Conservation (phyloP, 2,329 filamentous ascomycete genomes). For the Gremmenia infestans region DNA sequence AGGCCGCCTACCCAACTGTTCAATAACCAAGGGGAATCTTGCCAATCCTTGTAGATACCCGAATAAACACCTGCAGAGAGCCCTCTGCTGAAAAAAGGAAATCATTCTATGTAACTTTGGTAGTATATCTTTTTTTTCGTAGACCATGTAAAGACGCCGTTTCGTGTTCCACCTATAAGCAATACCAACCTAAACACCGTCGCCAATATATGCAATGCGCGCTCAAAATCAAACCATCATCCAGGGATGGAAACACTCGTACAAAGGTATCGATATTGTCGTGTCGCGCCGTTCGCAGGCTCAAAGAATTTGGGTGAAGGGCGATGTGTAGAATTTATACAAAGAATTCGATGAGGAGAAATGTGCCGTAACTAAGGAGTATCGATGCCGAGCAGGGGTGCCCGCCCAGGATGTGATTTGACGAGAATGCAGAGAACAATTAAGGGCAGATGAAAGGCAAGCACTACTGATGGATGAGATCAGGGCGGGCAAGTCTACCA, state of each 20-base stretch:
- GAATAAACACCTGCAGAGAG: slow-evolving; percentile 25
- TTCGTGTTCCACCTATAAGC: slow-evolving; percentile 29
- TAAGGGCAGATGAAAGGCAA: slow-evolving; percentile 23
- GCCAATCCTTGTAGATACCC: slow-evolving; percentile 26
- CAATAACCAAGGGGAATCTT: slow-evolving; percentile 26
- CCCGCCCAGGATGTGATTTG: slow-evolving; percentile 26
- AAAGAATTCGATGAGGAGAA: slow-evolving; percentile 32
- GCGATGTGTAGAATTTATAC: slow-evolving; percentile 28
- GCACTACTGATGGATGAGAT: slow-evolving; percentile 17
- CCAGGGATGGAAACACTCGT: slow-evolving; percentile 21
- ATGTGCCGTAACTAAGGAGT: slow-evolving; percentile 25
- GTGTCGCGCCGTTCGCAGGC: slow-evolving; percentile 26
- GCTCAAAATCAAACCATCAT: slow-evolving; percentile 31
- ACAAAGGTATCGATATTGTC: slow-evolving; percentile 30
- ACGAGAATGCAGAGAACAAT: slow-evolving; percentile 29
- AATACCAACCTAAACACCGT: slow-evolving; percentile 32
- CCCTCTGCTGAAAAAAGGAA: slow-evolving; percentile 27
- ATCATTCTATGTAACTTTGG: slow-evolving; percentile 31
- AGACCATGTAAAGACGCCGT: slow-evolving; percentile 32
- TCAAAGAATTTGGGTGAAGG: slow-evolving; percentile 29
- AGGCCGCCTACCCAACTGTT: slow-evolving; percentile 9
- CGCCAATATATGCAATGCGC: slow-evolving; percentile 31
- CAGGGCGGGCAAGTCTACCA: slow-evolving; percentile 27
- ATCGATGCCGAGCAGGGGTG: slow-evolving; percentile 29
- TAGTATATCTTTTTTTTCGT: slow-evolving; percentile 30